Evolutionary conservation across 441 rosid genomes (phyloP).

Genomic region (Pelargonium myrrhifolium): DNA sequence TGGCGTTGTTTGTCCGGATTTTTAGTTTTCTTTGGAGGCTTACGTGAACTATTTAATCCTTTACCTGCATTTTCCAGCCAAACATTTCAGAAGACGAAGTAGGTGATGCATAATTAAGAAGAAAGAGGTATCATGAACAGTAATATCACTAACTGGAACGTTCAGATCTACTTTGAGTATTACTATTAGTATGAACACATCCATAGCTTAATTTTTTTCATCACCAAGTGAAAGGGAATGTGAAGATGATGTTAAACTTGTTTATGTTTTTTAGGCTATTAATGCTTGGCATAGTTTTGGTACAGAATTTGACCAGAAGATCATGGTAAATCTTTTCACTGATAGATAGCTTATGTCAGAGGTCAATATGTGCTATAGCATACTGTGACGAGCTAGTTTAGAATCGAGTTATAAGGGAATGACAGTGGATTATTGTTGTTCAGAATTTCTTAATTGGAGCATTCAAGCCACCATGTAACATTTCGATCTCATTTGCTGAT

Average conservation of each 20-base stretch:
- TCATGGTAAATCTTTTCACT: neutral
- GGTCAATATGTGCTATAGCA: neutral
- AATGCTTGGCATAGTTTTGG: neutral
- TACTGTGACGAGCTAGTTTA: neutral
- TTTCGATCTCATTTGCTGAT: slow-evolving; percentile 32
- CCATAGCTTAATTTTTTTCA: neutral
- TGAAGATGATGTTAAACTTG: neutral
- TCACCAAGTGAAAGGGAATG: neutral
- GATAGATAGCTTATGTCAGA: neutral
- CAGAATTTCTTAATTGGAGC: slow-evolving; percentile 36
- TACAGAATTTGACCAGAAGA: neutral
- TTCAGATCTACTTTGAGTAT: too few relatives aligned
- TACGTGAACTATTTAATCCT: too few relatives aligned
- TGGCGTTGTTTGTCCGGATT: neutral
- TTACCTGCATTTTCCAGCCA: neutral
- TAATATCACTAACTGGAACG: neutral
- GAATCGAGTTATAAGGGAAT: neutral
- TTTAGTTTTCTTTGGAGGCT: too few relatives aligned
- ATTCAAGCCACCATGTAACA: slow-evolving; percentile 36
- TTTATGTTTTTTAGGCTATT: neutral
- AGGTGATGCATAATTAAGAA: neutral
- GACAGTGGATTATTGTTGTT: slow-evolving; percentile 5
- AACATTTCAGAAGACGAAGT: too few relatives aligned
- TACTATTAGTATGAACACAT: too few relatives aligned
- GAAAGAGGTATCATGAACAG: neutral